Evolutionary conservation across 306 rosid species (phyloP).

Genomic region (Citrullus amarus): DNA sequence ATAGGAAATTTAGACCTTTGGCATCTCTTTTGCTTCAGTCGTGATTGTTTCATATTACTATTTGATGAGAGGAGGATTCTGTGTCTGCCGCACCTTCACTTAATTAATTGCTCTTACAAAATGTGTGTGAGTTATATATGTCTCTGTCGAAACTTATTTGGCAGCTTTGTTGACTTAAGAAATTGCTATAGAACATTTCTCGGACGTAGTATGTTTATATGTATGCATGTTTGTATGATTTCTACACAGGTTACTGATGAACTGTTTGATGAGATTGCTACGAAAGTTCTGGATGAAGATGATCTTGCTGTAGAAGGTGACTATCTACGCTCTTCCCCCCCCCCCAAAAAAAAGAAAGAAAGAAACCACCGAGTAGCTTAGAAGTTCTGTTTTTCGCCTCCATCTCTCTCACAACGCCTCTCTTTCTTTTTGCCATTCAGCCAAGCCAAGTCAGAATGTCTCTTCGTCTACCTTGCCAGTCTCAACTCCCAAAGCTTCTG

Average conservation of each 20-base stretch:
- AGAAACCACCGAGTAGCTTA: neutral
- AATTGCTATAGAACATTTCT: neutral
- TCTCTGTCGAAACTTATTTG: neutral
- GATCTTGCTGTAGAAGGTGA: slow-evolving; percentile 58
- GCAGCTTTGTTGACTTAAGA: neutral
- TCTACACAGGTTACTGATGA: slow-evolving; percentile 82
- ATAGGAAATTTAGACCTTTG: neutral
- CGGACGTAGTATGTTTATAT: neutral
- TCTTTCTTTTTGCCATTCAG: slow-evolving; percentile 24
- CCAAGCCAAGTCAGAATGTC: slow-evolving; percentile 42
- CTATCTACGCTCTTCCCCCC: neutral
- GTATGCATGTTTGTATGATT: neutral
- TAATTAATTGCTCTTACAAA: neutral
- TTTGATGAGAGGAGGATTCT: neutral
- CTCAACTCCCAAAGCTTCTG: slow-evolving; percentile 44
- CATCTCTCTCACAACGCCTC: neutral
- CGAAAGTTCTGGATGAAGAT: slow-evolving; percentile 75
- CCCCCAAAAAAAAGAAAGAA: neutral
- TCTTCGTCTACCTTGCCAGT: slow-evolving; percentile 32
- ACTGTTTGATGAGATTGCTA: slow-evolving; percentile 89
- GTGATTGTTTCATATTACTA: neutral
- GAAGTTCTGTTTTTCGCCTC: neutral
- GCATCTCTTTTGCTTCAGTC: neutral
- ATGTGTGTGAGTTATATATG: neutral
- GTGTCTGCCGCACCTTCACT: neutral